Base-by-base conservation (phyloP, 306 rosid genomes). In the Cicer judaicum region DNA sequence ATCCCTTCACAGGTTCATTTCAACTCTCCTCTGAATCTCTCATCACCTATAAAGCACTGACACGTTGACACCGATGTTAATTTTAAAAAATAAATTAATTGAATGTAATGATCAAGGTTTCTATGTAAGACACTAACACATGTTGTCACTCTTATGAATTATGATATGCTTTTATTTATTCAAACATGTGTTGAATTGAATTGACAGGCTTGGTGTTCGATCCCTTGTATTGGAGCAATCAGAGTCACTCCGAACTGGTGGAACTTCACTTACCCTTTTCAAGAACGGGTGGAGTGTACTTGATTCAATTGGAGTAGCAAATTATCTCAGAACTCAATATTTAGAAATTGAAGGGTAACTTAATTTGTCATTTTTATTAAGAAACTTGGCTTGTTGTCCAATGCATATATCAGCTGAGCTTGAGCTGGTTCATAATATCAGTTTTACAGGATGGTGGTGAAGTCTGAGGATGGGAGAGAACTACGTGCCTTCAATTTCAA, bases 221-320 rank as follows among this genome's bases (percentile, higher is more conserved):
- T 91, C 96, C 47, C 40, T 77, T 13, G 79, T 81, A 2, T 56
- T 81, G 21, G 85, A 81, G 34, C 85, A 81, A 66, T 73, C 75
- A 6, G 79, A 72, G 67, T 77, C 85, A 7, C 81, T 81, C 72
- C 75, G 85, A 65, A 77, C 88, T 0, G 83, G 90, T 72, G 98
- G 98, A 74, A 89, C 96, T 74, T 93, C 98, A 15, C 89, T 93
- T 38, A 91, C 97, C 52, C 98, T 93, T 67, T 89, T 84, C 87
- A 93, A 91, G 79, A 93, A 93, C 6, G 96, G 97, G 6, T 93
- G 98, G 98, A 83, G 87, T 8, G 96, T 85, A 2, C 86, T 93
- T 75, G 93, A 93, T 85, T 92, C 89, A n/a, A 86, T 93, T 15
- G 98, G 97, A 47, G 90, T 93, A 52, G 98, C 96, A 6, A 66